Conservation (phyloP, 345 rosid genomes). For the Citrus inodora region DNA sequence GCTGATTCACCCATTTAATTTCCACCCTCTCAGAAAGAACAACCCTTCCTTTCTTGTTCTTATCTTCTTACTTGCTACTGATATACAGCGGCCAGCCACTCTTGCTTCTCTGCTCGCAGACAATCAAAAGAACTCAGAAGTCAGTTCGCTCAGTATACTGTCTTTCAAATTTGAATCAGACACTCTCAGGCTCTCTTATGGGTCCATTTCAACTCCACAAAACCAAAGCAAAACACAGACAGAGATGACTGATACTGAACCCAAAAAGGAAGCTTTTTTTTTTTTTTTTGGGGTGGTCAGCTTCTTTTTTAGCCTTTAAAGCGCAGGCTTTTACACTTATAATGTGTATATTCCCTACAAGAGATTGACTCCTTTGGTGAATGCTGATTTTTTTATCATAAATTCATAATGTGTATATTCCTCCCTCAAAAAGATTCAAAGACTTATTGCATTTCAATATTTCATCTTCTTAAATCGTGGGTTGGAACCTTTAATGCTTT, state of each 20-base stretch:
- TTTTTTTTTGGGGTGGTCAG: not conserved
- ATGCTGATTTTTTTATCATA: not conserved
- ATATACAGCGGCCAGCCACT: not conserved
- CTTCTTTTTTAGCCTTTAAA: not conserved
- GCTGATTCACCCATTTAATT: constrained; percentile 55
- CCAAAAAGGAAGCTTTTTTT: not conserved
- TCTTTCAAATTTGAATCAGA: not conserved
- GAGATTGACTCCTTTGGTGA: not conserved
- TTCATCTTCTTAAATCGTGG: not conserved
- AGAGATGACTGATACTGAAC: not conserved
- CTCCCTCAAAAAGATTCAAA: not conserved
- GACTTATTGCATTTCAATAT: not conserved
- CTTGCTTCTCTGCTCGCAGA: not conserved
- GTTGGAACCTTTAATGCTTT: constrained; percentile 19
- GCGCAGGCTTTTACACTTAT: not conserved
- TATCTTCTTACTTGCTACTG: not conserved
- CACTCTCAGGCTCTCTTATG: not conserved
- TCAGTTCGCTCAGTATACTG: not conserved
- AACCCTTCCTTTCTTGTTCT: constrained; percentile 1
- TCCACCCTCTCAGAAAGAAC: not conserved
- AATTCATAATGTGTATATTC: not conserved
- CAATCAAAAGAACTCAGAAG: not conserved
- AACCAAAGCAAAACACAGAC: not conserved
- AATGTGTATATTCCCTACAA: no score
- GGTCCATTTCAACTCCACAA: constrained; percentile 2